These are phyloP conservation scores for Eudorina sp. DNA, from an alignment of 139 green algal species.

Conservation along the genomic window DNA sequence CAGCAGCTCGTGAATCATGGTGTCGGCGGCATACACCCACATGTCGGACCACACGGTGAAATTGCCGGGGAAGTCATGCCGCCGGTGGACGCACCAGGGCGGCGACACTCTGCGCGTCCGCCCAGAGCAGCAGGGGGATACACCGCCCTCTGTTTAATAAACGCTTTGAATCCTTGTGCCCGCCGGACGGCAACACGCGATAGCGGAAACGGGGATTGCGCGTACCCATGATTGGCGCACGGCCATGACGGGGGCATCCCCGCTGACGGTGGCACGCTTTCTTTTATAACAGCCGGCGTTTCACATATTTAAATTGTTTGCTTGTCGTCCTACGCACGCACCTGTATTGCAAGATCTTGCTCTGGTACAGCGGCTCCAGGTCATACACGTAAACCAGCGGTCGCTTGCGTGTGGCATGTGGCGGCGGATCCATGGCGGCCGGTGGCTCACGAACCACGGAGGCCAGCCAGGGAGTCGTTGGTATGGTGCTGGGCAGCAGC, in stretches of 20 bases:
- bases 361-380: constrained; percentile 61
- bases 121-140: too few species aligned
- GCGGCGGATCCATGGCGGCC: constrained; percentile 27
- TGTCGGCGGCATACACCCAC: constrained; percentile 64
- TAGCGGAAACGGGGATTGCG: too few species aligned
- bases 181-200: too few species aligned
- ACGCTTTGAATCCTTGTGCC: too few species aligned
- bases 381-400: constrained; percentile 71
- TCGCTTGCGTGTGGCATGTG: constrained; percentile 6
- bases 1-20: constrained; percentile 65
- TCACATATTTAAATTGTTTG: too few species aligned
- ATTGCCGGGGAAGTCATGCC: constrained; percentile 32
- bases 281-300: background rate
- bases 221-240: too few species aligned
- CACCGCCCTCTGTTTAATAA: too few species aligned
- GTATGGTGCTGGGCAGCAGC: constrained; percentile 39
- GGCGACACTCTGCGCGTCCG: constrained; percentile 17
- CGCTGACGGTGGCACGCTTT: too few species aligned
- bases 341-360: constrained; percentile 64
- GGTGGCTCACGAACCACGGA: constrained; percentile 5
- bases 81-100: constrained; percentile 57
- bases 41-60: constrained; percentile 34
- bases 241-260: too few species aligned
- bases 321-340: too few species aligned
- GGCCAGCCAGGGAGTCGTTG: constrained; percentile 14